Evolutionary conservation across 2,329 filamentous ascomycete species (phyloP).

Genomic region (Emergomyces africanus): DNA sequence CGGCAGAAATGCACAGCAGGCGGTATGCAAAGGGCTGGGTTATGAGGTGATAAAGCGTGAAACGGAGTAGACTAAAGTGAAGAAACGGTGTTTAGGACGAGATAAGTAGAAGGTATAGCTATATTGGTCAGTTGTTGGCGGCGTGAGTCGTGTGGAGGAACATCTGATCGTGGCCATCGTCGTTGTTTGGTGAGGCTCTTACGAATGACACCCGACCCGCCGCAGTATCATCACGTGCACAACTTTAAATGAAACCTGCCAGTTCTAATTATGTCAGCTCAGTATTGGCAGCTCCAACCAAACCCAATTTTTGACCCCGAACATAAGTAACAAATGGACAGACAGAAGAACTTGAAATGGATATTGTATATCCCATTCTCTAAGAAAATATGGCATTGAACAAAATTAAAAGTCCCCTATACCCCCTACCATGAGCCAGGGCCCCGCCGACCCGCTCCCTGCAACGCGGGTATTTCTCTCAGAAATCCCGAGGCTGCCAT

Average conservation of each 20-base stretch:
- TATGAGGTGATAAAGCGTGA: neutral
- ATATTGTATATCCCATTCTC: too few relatives aligned
- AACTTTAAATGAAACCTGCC: conserved; percentile 3
- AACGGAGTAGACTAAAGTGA: neutral
- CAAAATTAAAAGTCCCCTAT: conserved; percentile 1
- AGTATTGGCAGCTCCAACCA: too few relatives aligned
- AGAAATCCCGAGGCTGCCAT: conserved; percentile 39
- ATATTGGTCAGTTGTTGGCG: neutral
- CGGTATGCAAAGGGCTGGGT: neutral
- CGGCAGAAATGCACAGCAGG: neutral
- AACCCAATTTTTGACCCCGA: too few relatives aligned
- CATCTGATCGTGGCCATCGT: neutral
- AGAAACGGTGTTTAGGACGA: neutral
- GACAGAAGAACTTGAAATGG: too few relatives aligned
- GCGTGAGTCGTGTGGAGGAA: neutral
- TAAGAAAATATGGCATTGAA: neutral
- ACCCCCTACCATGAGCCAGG: conserved; percentile 18
- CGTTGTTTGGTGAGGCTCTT: neutral
- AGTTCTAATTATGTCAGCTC: neutral
- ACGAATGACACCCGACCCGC: neutral
- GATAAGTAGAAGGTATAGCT: neutral
- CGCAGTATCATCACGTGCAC: conserved; percentile 20
- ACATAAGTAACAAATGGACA: too few relatives aligned
- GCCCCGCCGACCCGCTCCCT: conserved; percentile 45
- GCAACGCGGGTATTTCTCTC: conserved; percentile 54